A percentile compares a stretch with the other conserved stretches of the same genome.
Conservation (phyloP, 768 basidiomycete species). For the Heimioporus sp. region DNA sequence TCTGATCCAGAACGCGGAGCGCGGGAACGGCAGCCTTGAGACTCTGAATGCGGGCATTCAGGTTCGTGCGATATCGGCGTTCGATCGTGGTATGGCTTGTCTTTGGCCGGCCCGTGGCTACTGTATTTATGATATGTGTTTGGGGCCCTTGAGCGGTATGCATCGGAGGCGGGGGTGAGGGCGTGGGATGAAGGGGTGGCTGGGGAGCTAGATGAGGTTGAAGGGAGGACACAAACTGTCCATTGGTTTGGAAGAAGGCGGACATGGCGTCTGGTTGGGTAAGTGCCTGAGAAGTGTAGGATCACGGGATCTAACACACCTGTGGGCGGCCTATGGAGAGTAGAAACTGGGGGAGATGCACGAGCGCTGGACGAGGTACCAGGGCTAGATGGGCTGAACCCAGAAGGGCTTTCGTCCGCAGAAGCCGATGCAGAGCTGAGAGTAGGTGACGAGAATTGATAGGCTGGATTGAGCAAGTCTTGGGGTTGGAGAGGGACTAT, state of each 20-base stretch:
- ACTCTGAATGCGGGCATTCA: conserved; percentile 82
- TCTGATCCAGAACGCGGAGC: conserved; percentile 70
- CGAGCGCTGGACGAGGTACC: conserved; percentile 27
- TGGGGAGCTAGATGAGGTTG: conserved; percentile 28
- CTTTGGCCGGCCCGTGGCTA: conserved; percentile 41
- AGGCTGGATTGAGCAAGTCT: conserved; percentile 28
- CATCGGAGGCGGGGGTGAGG: conserved; percentile 37
- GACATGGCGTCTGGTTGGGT: conserved; percentile 22
- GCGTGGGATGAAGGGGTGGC: conserved; percentile 34
- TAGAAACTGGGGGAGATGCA: conserved; percentile 30
- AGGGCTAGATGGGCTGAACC: conserved; percentile 25
- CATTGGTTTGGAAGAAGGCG: conserved; percentile 16
- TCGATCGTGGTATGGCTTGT: conserved; percentile 91
- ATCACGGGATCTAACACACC: conserved; percentile 8
- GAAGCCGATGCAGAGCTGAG: conserved; percentile 34
- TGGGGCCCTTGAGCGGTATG: conserved; percentile 24
- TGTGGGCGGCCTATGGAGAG: conserved; percentile 20
- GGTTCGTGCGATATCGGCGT: conserved; percentile 82
- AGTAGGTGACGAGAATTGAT: conserved; percentile 39
- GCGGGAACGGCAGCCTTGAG: conserved; percentile 82
- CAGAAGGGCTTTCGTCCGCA: conserved; percentile 24
- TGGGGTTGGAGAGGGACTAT: conserved; percentile 25
- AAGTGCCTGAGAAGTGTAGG: not conserved
- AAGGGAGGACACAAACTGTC: conserved; percentile 32
- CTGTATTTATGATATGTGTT: conserved; percentile 19